Conservation (phyloP, 2,329 filamentous ascomycete genomes). For the Verticillium alfalfae region DNA sequence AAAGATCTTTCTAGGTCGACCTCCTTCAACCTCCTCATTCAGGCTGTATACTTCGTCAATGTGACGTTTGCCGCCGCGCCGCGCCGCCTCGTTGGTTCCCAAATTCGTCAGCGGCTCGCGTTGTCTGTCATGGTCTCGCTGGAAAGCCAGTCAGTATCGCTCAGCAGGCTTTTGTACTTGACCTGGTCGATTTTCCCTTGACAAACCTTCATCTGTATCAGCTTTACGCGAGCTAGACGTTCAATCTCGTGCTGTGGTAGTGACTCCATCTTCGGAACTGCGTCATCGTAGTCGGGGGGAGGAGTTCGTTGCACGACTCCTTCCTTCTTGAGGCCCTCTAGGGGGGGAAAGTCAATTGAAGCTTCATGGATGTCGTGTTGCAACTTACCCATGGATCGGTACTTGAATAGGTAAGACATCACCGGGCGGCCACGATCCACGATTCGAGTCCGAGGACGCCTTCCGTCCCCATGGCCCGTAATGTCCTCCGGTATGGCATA, state of each 20-base stretch:
- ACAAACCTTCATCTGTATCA: slow-evolving; percentile 18
- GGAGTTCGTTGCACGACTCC: slow-evolving; percentile 21
- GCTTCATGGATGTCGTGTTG: not conserved
- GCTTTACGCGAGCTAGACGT: slow-evolving; percentile 21
- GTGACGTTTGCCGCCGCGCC: slow-evolving; percentile 18
- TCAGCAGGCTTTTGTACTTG: slow-evolving; percentile 1
- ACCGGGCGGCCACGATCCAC: slow-evolving; percentile 14
- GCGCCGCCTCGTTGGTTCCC: slow-evolving; percentile 1
- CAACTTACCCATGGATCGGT: slow-evolving; percentile 21
- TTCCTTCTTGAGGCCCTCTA: slow-evolving; percentile 23
- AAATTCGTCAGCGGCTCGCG: slow-evolving; percentile 5
- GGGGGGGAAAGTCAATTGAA: not conserved
- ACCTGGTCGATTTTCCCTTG: not conserved
- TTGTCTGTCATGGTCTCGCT: slow-evolving; percentile 1
- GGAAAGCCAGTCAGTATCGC: not conserved
- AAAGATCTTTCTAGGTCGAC: not conserved
- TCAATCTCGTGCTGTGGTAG: slow-evolving; percentile 18
- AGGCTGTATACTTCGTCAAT: slow-evolving; percentile 18
- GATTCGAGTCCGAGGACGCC: not conserved
- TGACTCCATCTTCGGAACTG: slow-evolving; percentile 5
- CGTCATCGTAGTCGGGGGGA: slow-evolving; percentile 11
- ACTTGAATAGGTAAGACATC: slow-evolving; percentile 22
- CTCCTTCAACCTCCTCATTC: slow-evolving; percentile 10
- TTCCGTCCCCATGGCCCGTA: too few species aligned
- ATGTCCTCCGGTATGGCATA: not conserved